Evolutionary conservation across 371 early-diverging fungal species (phyloP), one percentile per base, ranked within the genome.

Genomic region (Apophysomyces ossiformis): DNA sequence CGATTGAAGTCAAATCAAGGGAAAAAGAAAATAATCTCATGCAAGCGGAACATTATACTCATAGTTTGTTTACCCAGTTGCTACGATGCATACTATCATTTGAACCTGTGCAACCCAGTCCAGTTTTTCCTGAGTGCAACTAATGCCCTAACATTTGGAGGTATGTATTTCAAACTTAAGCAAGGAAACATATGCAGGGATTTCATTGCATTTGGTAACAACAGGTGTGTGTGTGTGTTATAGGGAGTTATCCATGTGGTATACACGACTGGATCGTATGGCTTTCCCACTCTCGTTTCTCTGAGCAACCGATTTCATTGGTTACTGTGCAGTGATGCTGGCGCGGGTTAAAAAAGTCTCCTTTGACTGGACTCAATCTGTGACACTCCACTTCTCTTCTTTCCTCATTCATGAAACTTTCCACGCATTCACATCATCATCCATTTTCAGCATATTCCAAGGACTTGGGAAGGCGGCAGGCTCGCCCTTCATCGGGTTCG

Each of bases 331-430:
- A 50, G 54, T 50, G 54, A 21, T 26, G n/a, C 54, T 47, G 54
- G 21, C 21, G 21, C 21, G 54, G 54, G 16, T 50, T 50, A 50
- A 50, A 50, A 50, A 50, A 50, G 54, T 50, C 54, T 50, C 54
- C 54, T 50, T 50, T 50, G 54, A 50, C 54, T 50, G 54, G 54
- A 50, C 21, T 50, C 21, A 26, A 50, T 50, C 54, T 50, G 54
- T 50, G 54, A 50, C 54, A 50, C 54, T 21, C 54, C 7, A 16
- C 21, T 26, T 50, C 11, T 21, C 21, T 21, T 50, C 21, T 50
- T 18, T 18, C 54, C 21, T 26, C 16, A 21, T 50, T 26, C 54
- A 50, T 50, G 54, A 50, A 50, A 50, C 54, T 50, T 21, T 50
- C 54, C n/a, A 50, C 54, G 21, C 54, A 50, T n/a, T 50, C 54